Base-by-base conservation (phyloP, 495 filamentous ascomycete genomes). In the Aspergillus leporis region DNA sequence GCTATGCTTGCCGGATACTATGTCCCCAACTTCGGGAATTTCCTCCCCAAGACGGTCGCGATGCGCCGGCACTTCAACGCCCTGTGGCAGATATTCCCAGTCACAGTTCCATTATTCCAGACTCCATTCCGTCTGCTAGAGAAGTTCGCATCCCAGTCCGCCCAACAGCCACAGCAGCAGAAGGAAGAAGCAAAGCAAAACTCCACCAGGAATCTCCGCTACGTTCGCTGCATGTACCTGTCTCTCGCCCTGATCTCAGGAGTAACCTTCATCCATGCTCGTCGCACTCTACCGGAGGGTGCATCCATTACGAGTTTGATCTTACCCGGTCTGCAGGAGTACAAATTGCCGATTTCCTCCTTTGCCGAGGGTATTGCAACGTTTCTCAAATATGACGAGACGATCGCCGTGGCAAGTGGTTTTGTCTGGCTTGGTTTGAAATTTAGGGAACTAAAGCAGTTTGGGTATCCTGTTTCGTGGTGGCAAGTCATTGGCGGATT, bases 51-150 rank as follows among this genome's bases (percentile, higher is more conserved):
- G 2, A 53, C 53, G 7, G 28, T 69, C 19, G 48, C 56, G 12
- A 4, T n/a, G 1, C 58, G 61, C 5, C 51, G 38, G 34, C 23
- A 10, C 14, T 53, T 45, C 36, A 66, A 66, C 46, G 66, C 61
- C 13, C n/a, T 56, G 40, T 69, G 66, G 66, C 63, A 69, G 40
- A 18, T 66, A 0, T 66, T 66, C 54, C 66, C 66, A 5, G 16
- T 69, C 4, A 40, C 58, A 25, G 53, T 66, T 4, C 61, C 63
- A 7, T 18, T 64, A 0, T 21, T 64, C 3, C 66, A 69, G 53
- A 0, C 41, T 40, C 58, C 61, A 0, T 51, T 64, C 31, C 36
- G 36, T 14, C 8, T 36, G 25, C 18, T 41, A 5, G 34, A 30
- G 3, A 8, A 32, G 8, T 50, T 22, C 30, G n/a, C 22, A 14